Conservation (phyloP, 1,284 basidiomycete genomes). For the Cryptococcus depauperatus region DNA sequence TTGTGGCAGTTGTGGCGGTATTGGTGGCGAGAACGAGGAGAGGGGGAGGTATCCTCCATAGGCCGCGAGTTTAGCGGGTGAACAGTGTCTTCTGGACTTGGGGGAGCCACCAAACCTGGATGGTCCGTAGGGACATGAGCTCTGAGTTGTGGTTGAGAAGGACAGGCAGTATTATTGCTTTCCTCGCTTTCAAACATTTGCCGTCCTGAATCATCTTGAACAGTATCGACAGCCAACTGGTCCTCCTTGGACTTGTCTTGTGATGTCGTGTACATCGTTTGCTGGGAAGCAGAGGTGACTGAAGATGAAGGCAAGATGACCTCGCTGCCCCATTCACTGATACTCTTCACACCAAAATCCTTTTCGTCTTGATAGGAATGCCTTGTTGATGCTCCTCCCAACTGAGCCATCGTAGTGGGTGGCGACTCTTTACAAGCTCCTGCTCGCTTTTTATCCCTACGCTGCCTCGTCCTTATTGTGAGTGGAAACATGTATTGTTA, state of each 20-base stretch:
- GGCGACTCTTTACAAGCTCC: conserved; percentile 13
- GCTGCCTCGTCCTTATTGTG: conserved; percentile 2
- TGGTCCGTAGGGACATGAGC: too few relatives aligned
- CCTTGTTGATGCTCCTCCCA: neutral
- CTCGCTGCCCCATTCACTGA: conserved; percentile 9
- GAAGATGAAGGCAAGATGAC: too few relatives aligned
- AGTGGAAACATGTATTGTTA: conserved; percentile 11
- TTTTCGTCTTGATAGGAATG: neutral
- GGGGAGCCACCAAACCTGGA: conserved; percentile 9
- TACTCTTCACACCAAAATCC: conserved; percentile 13
- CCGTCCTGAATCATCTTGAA: too few relatives aligned
- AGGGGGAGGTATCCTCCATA: conserved; percentile 1
- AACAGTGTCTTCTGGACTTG: conserved; percentile 15
- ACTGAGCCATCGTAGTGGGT: neutral
- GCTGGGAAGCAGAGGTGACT: too few relatives aligned
- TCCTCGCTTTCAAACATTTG: too few relatives aligned
- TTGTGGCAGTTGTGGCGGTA: neutral
- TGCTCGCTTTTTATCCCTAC: neutral
- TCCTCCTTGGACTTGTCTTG: too few relatives aligned
- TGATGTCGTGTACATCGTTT: too few relatives aligned
- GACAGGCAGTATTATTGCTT: too few relatives aligned
- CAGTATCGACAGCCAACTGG: too few relatives aligned
- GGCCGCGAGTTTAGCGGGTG: conserved; percentile 7
- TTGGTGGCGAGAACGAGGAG: neutral
- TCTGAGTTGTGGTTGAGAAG: too few relatives aligned